Conservation (phyloP, 768 basidiomycete genomes). For the Suillus decipiens region DNA sequence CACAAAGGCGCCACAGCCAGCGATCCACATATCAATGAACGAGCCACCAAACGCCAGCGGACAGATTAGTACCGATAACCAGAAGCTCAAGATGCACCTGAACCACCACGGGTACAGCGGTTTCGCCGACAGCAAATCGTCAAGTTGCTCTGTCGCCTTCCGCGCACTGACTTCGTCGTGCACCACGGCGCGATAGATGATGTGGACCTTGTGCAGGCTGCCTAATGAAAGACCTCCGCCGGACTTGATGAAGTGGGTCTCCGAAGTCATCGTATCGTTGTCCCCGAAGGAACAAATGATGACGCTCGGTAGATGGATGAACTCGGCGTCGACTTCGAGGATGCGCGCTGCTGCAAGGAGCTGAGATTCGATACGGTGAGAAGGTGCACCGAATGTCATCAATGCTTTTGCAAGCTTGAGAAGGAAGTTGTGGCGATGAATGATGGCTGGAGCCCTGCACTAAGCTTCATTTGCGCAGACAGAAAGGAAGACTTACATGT, state of each 20-base stretch:
- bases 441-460: constrained; percentile 53
- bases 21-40: constrained; percentile 83
- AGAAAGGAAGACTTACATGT: constrained; percentile 49
- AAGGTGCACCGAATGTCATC: constrained; percentile 92
- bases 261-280: constrained; percentile 83
- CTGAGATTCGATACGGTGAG: constrained; percentile 92
- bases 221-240: constrained; percentile 79
- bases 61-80: constrained; percentile 75
- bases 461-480: constrained; percentile 6
- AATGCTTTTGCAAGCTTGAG: constrained; percentile 83
- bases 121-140: constrained; percentile 59
- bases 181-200: constrained; percentile 83
- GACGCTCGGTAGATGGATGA: constrained; percentile 80
- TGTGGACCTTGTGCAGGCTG: constrained; percentile 80
- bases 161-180: constrained; percentile 91
- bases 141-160: constrained; percentile 64
- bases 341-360: constrained; percentile 86
- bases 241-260: constrained; percentile 87
- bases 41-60: constrained; percentile 85
- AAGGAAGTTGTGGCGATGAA: constrained; percentile 82
- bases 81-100: constrained; percentile 69
- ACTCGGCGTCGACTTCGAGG: constrained; percentile 89
- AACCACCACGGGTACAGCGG: constrained; percentile 64
- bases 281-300: constrained; percentile 91
- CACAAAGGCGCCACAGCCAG: constrained; percentile 67